Conservation (phyloP, 805 yeast species). For the Schwanniomyces sp. region DNA sequence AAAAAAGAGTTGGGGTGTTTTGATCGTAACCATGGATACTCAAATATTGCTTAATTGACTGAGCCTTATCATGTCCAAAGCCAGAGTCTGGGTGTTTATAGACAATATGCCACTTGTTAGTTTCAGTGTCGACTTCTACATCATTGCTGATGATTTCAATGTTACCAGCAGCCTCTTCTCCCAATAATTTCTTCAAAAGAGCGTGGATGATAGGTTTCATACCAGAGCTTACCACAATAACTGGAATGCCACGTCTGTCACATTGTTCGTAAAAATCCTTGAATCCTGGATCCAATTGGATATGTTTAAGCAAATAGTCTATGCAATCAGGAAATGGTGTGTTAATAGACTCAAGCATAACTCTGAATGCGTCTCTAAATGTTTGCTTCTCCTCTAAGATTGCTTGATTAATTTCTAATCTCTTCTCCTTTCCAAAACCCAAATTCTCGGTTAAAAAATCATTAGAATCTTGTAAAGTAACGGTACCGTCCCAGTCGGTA, state of each 20-base stretch:
- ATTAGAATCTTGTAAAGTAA: conserved; percentile 92
- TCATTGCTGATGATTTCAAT: conserved; percentile 84
- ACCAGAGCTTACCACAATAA: conserved; percentile 87
- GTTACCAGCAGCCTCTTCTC: conserved; percentile 67
- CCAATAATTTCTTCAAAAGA: conserved; percentile 70
- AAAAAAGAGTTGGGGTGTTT: conserved; percentile 65
- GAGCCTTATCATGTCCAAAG: conserved; percentile 94
- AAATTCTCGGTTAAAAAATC: conserved; percentile 85
- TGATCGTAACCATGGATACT: conserved; percentile 24
- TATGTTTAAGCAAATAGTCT: conserved; percentile 59
- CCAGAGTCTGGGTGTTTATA: conserved; percentile 78
- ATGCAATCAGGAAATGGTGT: conserved; percentile 83
- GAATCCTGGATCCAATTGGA: conserved; percentile 89
- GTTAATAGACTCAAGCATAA: conserved; percentile 78
- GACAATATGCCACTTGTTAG: conserved; percentile 77
- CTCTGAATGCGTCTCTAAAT: conserved; percentile 80
- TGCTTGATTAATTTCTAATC: conserved; percentile 67
- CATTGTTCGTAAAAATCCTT: conserved; percentile 80
- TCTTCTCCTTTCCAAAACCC: conserved; percentile 76
- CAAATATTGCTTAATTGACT: conserved; percentile 61
- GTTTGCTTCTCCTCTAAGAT: conserved; percentile 67
- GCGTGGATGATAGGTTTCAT: conserved; percentile 91
- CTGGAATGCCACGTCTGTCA: conserved; percentile 66
- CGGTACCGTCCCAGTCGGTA: conserved; percentile 98
- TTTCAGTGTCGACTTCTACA: conserved; percentile 52